Evolutionary conservation across 2,329 filamentous ascomycete species (phyloP).

Genomic region (Madurella mycetomatis): DNA sequence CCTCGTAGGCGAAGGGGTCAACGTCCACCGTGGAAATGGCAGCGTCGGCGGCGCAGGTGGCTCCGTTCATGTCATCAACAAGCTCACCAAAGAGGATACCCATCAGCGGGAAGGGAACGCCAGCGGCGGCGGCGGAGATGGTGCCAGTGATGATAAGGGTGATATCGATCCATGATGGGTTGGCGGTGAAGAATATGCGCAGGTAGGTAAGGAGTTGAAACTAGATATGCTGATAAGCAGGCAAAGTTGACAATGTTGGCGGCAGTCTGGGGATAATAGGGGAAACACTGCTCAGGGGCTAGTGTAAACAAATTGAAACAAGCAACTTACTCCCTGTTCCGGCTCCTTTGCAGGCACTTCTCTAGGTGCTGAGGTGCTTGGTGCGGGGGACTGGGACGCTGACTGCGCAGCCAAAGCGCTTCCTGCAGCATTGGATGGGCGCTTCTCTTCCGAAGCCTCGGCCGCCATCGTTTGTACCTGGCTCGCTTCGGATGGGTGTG

Average conservation of each 20-base stretch:
- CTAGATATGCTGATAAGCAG: neutral
- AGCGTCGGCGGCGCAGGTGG: slow-evolving; percentile 36
- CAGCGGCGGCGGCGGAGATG: slow-evolving; percentile 44
- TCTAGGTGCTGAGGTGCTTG: neutral
- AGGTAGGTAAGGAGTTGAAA: slow-evolving; percentile 25
- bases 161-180: slow-evolving; percentile 31
- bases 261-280: neutral
- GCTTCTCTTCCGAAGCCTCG: slow-evolving; percentile 12
- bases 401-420: slow-evolving; percentile 1
- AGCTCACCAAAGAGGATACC: slow-evolving; percentile 53
- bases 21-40: neutral
- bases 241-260: neutral
- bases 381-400: slow-evolving; percentile 1
- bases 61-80: slow-evolving; percentile 47
- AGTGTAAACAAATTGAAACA: neutral
- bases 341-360: slow-evolving; percentile 1
- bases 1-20: slow-evolving; percentile 20
- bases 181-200: slow-evolving; percentile 27
- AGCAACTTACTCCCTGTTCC: slow-evolving; percentile 3
- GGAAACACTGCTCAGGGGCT: neutral
- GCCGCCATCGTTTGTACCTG: neutral
- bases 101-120: slow-evolving; percentile 51
- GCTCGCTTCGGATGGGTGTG: neutral
- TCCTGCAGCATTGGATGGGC: slow-evolving; percentile 4
- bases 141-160: slow-evolving; percentile 35